phyloP scores from a whole-genome alignment of 129 eudicot genomes.

The Rutidosis leptorrhynchoides region DNA sequence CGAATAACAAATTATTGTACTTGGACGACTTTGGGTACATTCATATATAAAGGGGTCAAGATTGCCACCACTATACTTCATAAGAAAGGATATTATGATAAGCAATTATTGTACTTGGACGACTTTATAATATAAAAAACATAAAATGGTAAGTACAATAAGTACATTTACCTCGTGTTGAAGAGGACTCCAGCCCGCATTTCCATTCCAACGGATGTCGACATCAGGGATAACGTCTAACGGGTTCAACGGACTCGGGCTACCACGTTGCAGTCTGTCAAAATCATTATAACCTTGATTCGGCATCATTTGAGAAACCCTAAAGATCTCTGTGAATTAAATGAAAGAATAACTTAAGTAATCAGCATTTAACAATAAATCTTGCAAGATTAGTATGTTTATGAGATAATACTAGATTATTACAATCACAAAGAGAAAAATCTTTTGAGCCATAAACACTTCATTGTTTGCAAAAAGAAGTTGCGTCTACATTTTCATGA shows the following conservation, averaged over 20 bases:
- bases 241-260: slow-evolving; percentile 64
- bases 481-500: not conserved
- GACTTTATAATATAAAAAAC: not conserved
- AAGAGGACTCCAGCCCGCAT: slow-evolving; percentile 55
- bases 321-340: slow-evolving; percentile 56
- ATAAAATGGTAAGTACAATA: not conserved
- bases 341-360: not conserved
- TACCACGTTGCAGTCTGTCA: slow-evolving; percentile 75
- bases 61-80: not conserved
- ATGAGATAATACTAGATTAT: not conserved
- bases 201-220: slow-evolving; percentile 62
- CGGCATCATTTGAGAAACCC: slow-evolving; percentile 60
- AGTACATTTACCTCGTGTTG: slow-evolving; percentile 59
- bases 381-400: slow-evolving; percentile 9
- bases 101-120: not conserved
- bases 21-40: not conserved
- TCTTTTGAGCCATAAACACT: not conserved
- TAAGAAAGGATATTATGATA: not conserved
- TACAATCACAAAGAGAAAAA: not conserved
- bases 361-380: slow-evolving; percentile 4
- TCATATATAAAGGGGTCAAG: not conserved
- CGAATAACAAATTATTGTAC: not conserved
- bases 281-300: slow-evolving; percentile 65
- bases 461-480: slow-evolving; percentile 9
- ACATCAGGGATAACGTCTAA: slow-evolving; percentile 52